Conservation (phyloP, 1,139 yeast genomes). For the Geotrichum cucujoidarum region DNA sequence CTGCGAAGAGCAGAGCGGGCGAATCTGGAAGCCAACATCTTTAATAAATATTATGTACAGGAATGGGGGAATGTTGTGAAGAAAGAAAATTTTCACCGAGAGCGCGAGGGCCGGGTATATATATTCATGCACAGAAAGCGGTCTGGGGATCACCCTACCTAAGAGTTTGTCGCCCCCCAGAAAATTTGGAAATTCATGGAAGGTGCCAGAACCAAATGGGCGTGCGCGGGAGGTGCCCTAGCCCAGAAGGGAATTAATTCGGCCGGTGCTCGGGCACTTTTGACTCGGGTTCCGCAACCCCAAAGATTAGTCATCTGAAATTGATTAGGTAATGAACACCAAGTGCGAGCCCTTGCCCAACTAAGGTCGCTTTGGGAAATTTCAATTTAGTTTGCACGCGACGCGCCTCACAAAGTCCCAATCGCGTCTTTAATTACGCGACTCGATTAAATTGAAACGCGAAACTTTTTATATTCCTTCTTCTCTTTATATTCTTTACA, state of each 20-base stretch:
- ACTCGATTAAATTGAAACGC: background rate
- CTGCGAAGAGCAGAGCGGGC: conserved; percentile 21
- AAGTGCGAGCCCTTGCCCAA: too few relatives aligned
- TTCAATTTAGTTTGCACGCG: too few relatives aligned
- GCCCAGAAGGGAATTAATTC: too few relatives aligned
- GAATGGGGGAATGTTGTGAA: conserved; percentile 5
- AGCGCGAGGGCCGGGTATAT: conserved; percentile 4
- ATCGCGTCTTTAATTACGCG: too few relatives aligned
- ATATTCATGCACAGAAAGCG: background rate
- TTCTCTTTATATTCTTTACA: background rate
- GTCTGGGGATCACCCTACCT: conserved; percentile 1
- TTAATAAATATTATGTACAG: conserved; percentile 11
- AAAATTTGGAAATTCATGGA: background rate
- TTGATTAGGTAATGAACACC: too few relatives aligned
- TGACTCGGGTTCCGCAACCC: too few relatives aligned
- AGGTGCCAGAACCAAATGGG: conserved; percentile 1
- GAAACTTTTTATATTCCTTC: background rate
- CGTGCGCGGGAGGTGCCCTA: too few relatives aligned
- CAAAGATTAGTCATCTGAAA: too few relatives aligned
- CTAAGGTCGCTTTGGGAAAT: too few relatives aligned
- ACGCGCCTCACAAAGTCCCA: too few relatives aligned
- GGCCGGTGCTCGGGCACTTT: too few relatives aligned
- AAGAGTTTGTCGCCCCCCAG: background rate
- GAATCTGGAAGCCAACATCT: conserved; percentile 21
- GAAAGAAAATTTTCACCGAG: conserved; percentile 5